phyloP scores from a whole-genome alignment of 352 stramenopile species.

The Phytophthora hybrid region DNA sequence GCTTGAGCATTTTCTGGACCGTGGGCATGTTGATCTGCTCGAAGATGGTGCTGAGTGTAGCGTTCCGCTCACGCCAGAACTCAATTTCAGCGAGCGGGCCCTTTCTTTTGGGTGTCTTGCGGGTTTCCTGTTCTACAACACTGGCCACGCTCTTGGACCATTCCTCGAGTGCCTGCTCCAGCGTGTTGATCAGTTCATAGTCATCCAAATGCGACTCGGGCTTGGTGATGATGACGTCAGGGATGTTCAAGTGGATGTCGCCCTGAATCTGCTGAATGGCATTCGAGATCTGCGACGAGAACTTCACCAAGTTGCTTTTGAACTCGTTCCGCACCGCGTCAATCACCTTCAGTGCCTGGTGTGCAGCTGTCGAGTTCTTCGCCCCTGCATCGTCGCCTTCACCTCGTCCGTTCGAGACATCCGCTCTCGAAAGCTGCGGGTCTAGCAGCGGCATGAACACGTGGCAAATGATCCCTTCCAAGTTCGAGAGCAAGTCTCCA shows the following conservation, averaged over 20 bases:
- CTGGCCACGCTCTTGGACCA: conserved; percentile 93
- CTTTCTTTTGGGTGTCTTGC: conserved; percentile 90
- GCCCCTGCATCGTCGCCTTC: conserved; percentile 22
- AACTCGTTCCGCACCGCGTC: conserved; percentile 90
- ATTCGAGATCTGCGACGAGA: conserved; percentile 93
- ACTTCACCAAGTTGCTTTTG: conserved; percentile 92
- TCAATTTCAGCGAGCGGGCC: conserved; percentile 95
- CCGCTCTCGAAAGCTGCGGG: conserved; percentile 59
- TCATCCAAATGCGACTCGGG: conserved; percentile 87
- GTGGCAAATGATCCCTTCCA: conserved; percentile 89
- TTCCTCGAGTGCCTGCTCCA: conserved; percentile 93
- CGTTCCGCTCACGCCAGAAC: conserved; percentile 96
- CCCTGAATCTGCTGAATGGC: conserved; percentile 95
- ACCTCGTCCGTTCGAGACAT: conserved; percentile 9
- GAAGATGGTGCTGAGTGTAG: conserved; percentile 94
- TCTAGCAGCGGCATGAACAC: conserved; percentile 91
- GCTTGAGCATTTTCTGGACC: conserved; percentile 96
- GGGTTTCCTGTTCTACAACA: conserved; percentile 91
- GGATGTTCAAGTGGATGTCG: conserved; percentile 94
- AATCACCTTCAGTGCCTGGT: conserved; percentile 80
- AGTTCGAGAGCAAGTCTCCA: conserved; percentile 83
- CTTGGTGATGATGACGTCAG: conserved; percentile 92
- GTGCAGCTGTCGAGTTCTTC: conserved; percentile 24
- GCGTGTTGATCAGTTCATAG: conserved; percentile 86
- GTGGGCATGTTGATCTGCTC: conserved; percentile 96